Evolutionary conservation across 2,329 filamentous ascomycete species (phyloP).

Genomic region (Diaporthe aspalathi): DNA sequence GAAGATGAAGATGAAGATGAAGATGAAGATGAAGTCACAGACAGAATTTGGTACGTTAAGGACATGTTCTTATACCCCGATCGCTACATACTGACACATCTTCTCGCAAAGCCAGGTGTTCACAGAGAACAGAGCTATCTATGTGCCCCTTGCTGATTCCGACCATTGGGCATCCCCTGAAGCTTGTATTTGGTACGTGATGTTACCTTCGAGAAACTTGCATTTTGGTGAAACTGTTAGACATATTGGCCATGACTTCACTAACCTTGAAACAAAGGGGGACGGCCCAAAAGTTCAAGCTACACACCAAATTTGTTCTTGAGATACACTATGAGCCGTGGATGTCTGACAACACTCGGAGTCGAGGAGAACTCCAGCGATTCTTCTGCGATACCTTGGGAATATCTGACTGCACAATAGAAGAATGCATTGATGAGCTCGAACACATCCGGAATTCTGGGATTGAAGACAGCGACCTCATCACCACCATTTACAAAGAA

Average conservation of each 20-base stretch:
- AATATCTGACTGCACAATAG: slow-evolving; percentile 32
- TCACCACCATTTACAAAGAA: slow-evolving; percentile 32
- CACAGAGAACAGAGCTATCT: not conserved
- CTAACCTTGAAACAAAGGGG: not conserved
- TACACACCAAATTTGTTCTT: slow-evolving; percentile 28
- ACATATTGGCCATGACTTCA: no score
- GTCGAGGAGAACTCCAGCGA: not conserved
- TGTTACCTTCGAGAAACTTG: fast-evolving
- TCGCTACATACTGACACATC: not conserved
- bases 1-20: no score
- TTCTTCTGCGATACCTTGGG: slow-evolving; percentile 35
- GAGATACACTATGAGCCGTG: slow-evolving; percentile 15
- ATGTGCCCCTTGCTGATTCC: not conserved
- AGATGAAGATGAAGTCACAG: not conserved
- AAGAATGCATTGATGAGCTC: slow-evolving; percentile 31
- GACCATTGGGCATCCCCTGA: slow-evolving; percentile 9
- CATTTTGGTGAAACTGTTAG: fast-evolving
- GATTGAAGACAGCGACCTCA: slow-evolving; percentile 1
- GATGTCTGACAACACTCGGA: not conserved
- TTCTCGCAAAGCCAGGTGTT: not conserved
- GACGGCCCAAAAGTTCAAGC: slow-evolving; percentile 1
- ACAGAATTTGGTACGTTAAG: slow-evolving; percentile 14
- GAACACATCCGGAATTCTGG: not conserved
- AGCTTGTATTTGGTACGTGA: slow-evolving; percentile 35
- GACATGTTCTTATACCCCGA: not conserved